Evolutionary conservation across 2,329 filamentous ascomycete species (phyloP), one percentile per base, ranked within the genome.

Genomic region (Dryadomyces quercivorus): DNA sequence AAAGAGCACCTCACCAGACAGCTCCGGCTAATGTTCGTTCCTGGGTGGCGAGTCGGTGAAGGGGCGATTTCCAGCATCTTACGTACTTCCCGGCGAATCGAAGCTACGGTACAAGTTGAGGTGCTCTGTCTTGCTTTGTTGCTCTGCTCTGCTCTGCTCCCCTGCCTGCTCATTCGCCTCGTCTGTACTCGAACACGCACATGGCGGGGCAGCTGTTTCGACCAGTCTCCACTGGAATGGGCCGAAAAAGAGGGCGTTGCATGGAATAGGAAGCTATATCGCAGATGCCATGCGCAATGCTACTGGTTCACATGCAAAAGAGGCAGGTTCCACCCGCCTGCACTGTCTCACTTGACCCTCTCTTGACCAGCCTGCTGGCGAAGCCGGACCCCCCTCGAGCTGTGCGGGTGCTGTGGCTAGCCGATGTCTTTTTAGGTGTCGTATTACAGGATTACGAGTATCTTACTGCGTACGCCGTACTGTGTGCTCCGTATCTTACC

Each of bases 21-120:
- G 50, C 50, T 51, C 38, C 40, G 50, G 50, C 12, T 43, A 42
- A 51, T 44, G 50, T 40, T 51, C 50, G 50, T 51, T 26, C 50
- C 50, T 51, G 50, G 36, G 50, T 51, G 50, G 50, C 50, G 31
- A 51, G 38, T 26, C 16, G n/a, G 7, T n/a, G 38, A n/a, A 42
- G 38, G 38, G 38, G 38, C 12, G 38, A 31, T 31, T 31, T 31
- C 26, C 8, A 31, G 26, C 26, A 31, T n/a, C 26, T 4, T 31
- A 4, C 26, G 4, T 31, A 8, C 8, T 8, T 31, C 26, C 4
- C 26, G 26, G 8, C 26, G 26, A 31, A 42, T 42, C 12, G 38
- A 42, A n/a, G n/a, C n/a, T n/a, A n/a, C n/a, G n/a, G n/a, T n/a
- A n/a, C n/a, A n/a, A n/a, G n/a, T n/a, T n/a, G n/a, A n/a, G n/a